Evolutionary conservation across 306 rosid genomes (phyloP), one percentile per base, ranked within the genome.

Genomic region (Dryas alaskensis): DNA sequence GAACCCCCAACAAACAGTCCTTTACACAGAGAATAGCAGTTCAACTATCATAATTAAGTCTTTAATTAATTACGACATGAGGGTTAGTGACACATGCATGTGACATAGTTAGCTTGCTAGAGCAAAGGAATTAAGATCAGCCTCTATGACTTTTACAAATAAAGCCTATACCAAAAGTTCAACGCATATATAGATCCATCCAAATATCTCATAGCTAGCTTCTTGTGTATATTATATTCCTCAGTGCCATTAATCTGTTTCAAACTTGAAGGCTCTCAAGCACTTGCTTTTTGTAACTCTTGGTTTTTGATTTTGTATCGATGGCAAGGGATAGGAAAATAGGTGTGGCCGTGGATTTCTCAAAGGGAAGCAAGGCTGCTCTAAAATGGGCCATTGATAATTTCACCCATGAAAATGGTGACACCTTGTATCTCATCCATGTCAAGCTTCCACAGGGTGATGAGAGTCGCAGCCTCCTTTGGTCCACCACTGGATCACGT

Each of bases 341-440:
- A 25, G 97, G 96, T 2, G 90, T 92, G 16, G 93, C 96, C 65
- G 46, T 89, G 19, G 97, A 89, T 57, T 92, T 87, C 81, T 89
- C 96, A 8, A 79, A 76, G 75, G 86, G 85, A 77, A 86, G 96
- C 85, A 92, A 88, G 75, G 73, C 76, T 76, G 96, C 93, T 81
- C 85, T 92, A 1, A 79, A 79, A 83, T 92, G 96, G 97, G 93
- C 89, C 2, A 60, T 89, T 16, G 81, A 79, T 9, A 92, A 89
- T 53, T 79, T 92, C 70, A 87, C 3, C 19, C 22, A 86, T 6
- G 86, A 85, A 63, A 83, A 85, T 48, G 96, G 88, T 8, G 92
- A 92, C 77, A 92, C 88, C 60, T 71, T 92, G 27, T 89, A 77
- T 77, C 68, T 88, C 76, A 79, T 92, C 72, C 89, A 85, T 51